Conservation (phyloP, 371 early-diverging fungal species). For the Mortierella sp. region DNA sequence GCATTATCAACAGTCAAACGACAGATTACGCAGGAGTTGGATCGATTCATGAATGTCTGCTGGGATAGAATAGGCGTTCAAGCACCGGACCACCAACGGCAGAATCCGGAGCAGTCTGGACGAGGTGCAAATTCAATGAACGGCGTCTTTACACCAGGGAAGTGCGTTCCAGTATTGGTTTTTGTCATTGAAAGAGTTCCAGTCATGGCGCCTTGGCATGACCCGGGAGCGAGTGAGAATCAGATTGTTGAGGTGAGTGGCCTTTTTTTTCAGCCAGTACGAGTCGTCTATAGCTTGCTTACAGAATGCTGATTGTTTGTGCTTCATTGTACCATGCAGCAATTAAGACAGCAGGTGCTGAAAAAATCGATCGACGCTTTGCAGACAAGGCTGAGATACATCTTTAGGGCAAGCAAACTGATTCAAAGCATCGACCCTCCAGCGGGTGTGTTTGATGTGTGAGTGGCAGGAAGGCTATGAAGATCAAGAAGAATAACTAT, state of each 20-base stretch:
- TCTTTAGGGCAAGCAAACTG: constrained; percentile 41
- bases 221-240: constrained; percentile 25
- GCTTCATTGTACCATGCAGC: not conserved
- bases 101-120: constrained; percentile 12
- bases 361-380: constrained; percentile 44
- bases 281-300: not conserved
- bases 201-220: constrained; percentile 36
- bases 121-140: constrained; percentile 27
- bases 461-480: not conserved
- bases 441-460: constrained; percentile 31
- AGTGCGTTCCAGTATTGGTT: constrained; percentile 40
- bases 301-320: not conserved
- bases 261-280: too few relatives aligned
- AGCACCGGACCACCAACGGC: constrained; percentile 24
- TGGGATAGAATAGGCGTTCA: constrained; percentile 47
- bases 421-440: constrained; percentile 41
- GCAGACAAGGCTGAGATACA: constrained; percentile 42
- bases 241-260: constrained; percentile 36
- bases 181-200: constrained; percentile 47
- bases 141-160: constrained; percentile 39
- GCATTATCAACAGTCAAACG: constrained; percentile 40
- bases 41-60: constrained; percentile 47
- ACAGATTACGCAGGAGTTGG: constrained; percentile 47
- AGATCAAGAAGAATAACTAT: not conserved
- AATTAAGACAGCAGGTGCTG: constrained; percentile 33